Base-by-base conservation (phyloP, 108 stramenopile species). In the Parietichytrium sp. region DNA sequence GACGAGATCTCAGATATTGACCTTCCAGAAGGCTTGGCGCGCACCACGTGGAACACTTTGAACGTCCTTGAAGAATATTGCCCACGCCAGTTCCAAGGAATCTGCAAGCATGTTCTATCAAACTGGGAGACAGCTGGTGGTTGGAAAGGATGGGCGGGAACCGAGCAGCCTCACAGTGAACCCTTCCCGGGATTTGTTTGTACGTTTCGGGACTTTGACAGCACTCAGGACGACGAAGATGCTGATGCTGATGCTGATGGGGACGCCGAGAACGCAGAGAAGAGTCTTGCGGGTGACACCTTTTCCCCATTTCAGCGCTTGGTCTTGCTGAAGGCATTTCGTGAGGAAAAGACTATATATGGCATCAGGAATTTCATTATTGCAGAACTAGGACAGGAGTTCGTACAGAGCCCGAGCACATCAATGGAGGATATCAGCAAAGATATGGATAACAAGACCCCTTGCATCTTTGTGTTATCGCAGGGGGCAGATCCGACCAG, bases 401-500 rank as follows among this genome's bases (percentile, higher is more conserved):
- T 90, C 52, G 81, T 81, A 20, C 86, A 86, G 23, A 79, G 86
- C 48, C 88, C 88, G 13, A 30, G 47, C 7, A 80, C 85, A 3
- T 84, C 85, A 12, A 88, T 89, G 89, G 88, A 86, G 47, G 86
- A 89, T 12, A 86, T 90, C 61, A 86, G 84, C 72, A 49, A 31
- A n/a, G 89, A 90, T 54, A 54, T 89, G 78, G 85, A 87, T 50
- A 87, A 88, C 54, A 86, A 72, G 38, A 90, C 89, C 29, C 91
- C 91, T 15, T 91, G 91, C 86, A 89, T 91, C 55, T 90, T 91
- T 55, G 87, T 91, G 30, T 81, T 91, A 30, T 89, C 88, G n/a
- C 89, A 85, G 47, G 91, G 91, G 2, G 89, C 89, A 0, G 91
- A 91, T 83, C 91, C 91, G 31, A 91, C 91, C 20, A 81, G 83